Evolutionary conservation across 78 protist genomes (phyloP).

Genomic region (Dictyostelium firmibasis): DNA sequence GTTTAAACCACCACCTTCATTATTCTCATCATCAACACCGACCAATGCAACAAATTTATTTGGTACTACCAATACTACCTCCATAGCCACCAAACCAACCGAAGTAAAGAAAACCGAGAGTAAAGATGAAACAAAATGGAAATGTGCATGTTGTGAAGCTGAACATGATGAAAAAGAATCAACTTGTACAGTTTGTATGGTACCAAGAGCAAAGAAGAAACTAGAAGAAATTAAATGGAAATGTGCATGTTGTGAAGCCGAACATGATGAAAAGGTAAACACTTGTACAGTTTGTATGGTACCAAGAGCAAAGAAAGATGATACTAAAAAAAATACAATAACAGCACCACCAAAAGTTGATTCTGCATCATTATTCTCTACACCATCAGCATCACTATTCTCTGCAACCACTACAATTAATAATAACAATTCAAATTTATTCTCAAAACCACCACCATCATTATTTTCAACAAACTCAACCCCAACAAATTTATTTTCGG

Average conservation of each 20-base stretch:
- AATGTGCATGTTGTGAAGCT: not conserved
- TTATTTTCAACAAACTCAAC: not conserved
- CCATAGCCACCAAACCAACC: not conserved
- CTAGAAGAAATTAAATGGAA: not conserved
- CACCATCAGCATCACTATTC: not conserved
- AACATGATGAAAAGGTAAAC: not conserved
- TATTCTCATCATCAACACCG: slow-evolving; percentile 8
- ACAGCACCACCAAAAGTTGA: not conserved
- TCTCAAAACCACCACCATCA: not conserved
- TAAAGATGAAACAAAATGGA: not conserved
- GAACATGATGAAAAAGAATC: not conserved
- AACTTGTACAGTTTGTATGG: not conserved
- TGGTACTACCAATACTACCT: not conserved
- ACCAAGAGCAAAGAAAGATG: not conserved
- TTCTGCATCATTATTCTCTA: not conserved
- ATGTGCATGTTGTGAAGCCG: slow-evolving; percentile 14
- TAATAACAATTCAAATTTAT: not conserved
- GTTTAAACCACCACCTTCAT: not conserved
- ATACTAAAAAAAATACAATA: not conserved
- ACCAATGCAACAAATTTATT: not conserved
- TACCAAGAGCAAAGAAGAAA: not conserved
- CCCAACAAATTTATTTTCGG: not conserved
- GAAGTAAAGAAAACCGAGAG: not conserved
- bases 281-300: not conserved
- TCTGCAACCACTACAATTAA: not conserved